phyloP scores from a whole-genome alignment of 768 basidiomycete genomes.

The Pleurotus citrinopileatus region DNA sequence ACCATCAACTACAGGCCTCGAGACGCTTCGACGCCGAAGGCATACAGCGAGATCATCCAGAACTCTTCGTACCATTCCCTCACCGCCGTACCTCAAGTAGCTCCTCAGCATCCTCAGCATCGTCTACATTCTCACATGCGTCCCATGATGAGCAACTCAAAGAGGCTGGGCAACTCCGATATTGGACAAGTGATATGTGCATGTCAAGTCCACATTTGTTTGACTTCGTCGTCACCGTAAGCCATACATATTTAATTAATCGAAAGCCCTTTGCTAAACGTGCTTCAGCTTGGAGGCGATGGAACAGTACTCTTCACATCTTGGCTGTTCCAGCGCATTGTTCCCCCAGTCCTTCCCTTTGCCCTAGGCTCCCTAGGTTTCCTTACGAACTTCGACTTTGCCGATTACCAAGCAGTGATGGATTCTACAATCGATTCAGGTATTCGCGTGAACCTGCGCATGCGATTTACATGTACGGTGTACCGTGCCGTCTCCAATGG shows the following conservation, averaged over 20 bases:
- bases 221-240: conserved; percentile 95
- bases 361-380: conserved; percentile 97
- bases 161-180: conserved; percentile 90
- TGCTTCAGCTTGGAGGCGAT: conserved; percentile 86
- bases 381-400: conserved; percentile 94
- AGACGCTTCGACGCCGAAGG: conserved; percentile 93
- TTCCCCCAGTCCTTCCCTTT: conserved; percentile 97
- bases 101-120: conserved; percentile 56
- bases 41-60: conserved; percentile 81
- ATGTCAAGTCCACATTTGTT: conserved; percentile 86
- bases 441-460: conserved; percentile 95
- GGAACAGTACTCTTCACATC: conserved; percentile 98
- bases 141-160: conserved; percentile 36
- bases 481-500: conserved; percentile 86
- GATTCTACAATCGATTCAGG: conserved; percentile 87
- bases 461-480: conserved; percentile 99
- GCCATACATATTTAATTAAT: conserved; percentile 23
- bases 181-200: conserved; percentile 99
- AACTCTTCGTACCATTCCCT: conserved; percentile 79
- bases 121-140: conserved; percentile 27
- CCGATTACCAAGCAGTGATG: conserved; percentile 81
- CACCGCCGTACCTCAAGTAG: conserved; percentile 71
- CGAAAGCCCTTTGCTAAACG: conserved; percentile 13
- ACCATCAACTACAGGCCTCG: conserved; percentile 84
- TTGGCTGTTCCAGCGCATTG: conserved; percentile 97